phyloP scores from a whole-genome alignment of 129 eudicot genomes.

The Lactuca saligna region DNA sequence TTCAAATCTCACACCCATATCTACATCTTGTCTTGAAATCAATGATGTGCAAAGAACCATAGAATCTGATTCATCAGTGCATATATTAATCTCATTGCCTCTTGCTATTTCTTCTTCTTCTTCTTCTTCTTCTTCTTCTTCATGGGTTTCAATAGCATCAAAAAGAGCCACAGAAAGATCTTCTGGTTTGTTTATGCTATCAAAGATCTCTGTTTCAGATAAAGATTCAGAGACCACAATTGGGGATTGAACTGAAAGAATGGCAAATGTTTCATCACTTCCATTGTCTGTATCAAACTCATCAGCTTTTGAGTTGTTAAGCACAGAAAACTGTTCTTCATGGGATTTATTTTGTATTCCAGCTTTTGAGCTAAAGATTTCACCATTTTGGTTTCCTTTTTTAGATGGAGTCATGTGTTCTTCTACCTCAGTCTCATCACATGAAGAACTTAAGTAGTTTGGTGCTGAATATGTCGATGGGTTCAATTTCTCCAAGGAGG shows the following conservation, averaged over 20 bases:
- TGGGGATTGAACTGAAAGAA: slow-evolving; percentile 3
- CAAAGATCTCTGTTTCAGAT: slow-evolving; percentile 11
- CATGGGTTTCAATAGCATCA: slow-evolving; percentile 7
- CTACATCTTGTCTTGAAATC: background rate
- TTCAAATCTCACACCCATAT: slow-evolving; percentile 16
- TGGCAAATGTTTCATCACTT: slow-evolving; percentile 15
- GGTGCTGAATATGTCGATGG: slow-evolving; percentile 20
- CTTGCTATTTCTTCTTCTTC: slow-evolving; percentile 32
- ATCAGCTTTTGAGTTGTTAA: no score
- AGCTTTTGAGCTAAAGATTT: background rate
- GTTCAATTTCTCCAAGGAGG: slow-evolving; percentile 21
- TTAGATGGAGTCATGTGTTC: background rate
- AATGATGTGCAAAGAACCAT: background rate
- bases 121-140: slow-evolving; percentile 25
- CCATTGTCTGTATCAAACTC: background rate
- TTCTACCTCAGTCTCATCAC: slow-evolving; percentile 26
- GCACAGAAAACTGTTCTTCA: background rate
- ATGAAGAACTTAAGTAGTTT: slow-evolving; percentile 19
- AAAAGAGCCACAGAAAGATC: slow-evolving; percentile 5
- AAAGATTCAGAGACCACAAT: slow-evolving; percentile 19
- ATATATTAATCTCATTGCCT: slow-evolving; percentile 8
- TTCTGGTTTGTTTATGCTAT: slow-evolving; percentile 14
- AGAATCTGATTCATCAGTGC: slow-evolving; percentile 19
- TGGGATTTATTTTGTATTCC: no score
- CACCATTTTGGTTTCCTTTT: slow-evolving; percentile 1